Percentiles rank a stretch among this genome's conserved stretches.
Evolutionary conservation across 2,329 filamentous ascomycete genomes (phyloP).

Genomic region (Pseudocercospora eumusae): DNA sequence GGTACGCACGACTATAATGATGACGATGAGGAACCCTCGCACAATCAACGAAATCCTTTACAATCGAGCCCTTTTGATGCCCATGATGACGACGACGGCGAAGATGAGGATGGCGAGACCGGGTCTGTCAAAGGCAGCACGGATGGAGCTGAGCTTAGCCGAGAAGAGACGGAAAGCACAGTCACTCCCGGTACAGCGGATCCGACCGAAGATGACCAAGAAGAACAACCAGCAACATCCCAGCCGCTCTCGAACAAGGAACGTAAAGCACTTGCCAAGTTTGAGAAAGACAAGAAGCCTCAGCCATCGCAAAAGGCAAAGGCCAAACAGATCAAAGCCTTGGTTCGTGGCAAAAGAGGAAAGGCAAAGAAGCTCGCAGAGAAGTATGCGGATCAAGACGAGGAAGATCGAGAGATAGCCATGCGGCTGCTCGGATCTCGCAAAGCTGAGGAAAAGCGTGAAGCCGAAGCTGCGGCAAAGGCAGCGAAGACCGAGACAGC

Average conservation of each 20-base stretch:
- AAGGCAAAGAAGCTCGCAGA: constrained; percentile 85
- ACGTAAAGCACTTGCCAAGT: constrained; percentile 25
- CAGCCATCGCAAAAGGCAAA: constrained; percentile 26
- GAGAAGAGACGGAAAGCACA: constrained; percentile 15
- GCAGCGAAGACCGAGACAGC: constrained; percentile 64
- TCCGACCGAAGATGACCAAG: constrained; percentile 28
- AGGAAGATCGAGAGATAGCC: constrained; percentile 83
- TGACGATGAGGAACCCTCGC: constrained; percentile 30
- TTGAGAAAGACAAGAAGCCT: constrained; percentile 25
- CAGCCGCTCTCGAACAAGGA: constrained; percentile 43
- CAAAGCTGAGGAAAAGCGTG: constrained; percentile 65
- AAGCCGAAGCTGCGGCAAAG: constrained; percentile 61
- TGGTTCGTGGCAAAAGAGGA: constrained; percentile 68
- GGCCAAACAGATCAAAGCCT: constrained; percentile 21
- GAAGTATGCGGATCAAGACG: constrained; percentile 93
- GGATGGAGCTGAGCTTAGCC: background rate
- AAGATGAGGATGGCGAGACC: constrained; percentile 33
- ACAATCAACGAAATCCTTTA: constrained; percentile 42
- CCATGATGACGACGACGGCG: constrained; percentile 30
- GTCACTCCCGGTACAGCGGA: constrained; percentile 13
- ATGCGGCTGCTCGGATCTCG: constrained; percentile 82
- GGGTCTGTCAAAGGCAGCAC: constrained; percentile 31
- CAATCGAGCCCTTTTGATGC: constrained; percentile 34
- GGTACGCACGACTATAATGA: constrained; percentile 33
- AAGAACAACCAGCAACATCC: constrained; percentile 31